A percentile compares a stretch with the other conserved stretches of the same genome.
Conservation (phyloP, 2,329 filamentous ascomycete genomes). For the Arthrinium phaeospermum region DNA sequence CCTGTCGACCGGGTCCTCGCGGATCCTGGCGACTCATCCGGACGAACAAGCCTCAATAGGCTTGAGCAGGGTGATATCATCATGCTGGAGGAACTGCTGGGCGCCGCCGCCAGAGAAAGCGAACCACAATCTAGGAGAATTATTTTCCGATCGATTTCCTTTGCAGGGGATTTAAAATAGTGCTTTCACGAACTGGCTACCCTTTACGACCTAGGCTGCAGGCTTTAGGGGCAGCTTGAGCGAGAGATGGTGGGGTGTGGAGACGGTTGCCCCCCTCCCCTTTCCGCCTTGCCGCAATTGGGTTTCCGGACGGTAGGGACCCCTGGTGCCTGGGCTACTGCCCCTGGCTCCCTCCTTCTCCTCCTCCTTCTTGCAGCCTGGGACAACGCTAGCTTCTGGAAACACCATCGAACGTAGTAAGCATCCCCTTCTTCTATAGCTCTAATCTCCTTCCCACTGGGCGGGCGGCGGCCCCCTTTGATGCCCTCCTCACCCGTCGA, state of each 20-base stretch:
- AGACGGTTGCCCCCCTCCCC: not conserved
- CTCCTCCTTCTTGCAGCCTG: no score
- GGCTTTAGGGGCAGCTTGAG: not conserved
- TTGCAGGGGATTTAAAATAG: not conserved
- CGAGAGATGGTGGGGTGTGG: not conserved
- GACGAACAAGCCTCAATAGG: no score
- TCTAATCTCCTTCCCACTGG: no score
- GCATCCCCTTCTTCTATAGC: no score
- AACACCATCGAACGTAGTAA: no score
- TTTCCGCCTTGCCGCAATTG: no score
- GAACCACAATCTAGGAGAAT: not conserved
- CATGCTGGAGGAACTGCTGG: not conserved
- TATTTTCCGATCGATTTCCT: not conserved
- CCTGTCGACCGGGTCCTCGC: not conserved
- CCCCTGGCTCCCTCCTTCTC: no score
- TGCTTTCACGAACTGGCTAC: not conserved
- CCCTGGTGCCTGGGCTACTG: no score
- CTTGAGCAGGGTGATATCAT: not conserved
- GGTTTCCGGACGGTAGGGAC: no score
- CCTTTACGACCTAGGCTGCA: not conserved
- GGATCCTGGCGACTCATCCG: not conserved
- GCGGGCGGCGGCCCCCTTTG: no score
- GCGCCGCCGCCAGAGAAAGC: not conserved
- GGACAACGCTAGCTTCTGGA: no score
- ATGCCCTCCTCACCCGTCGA: no score